Conservation (phyloP, 2,329 filamentous ascomycete species). For the Xylaria arbuscula region DNA sequence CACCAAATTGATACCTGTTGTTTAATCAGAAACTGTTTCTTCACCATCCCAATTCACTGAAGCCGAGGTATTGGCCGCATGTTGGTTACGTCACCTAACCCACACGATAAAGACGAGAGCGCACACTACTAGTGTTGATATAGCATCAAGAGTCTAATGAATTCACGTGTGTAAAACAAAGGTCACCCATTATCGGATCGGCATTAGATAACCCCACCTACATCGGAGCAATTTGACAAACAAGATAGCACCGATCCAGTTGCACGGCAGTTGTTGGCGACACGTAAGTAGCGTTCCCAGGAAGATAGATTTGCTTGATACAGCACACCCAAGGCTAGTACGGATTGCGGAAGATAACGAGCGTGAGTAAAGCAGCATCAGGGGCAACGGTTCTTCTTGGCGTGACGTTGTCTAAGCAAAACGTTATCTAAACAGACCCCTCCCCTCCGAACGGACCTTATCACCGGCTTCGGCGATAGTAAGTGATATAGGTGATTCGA, state of each 20-base stretch:
- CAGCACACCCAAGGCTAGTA: background rate
- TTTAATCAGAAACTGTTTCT: background rate
- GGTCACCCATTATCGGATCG: slow-evolving; percentile 28
- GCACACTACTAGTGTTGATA: background rate
- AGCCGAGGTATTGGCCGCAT: background rate
- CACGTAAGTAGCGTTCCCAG: slow-evolving; percentile 22
- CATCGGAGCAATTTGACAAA: slow-evolving; percentile 13
- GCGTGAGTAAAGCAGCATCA: slow-evolving; percentile 33
- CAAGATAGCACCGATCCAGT: slow-evolving; percentile 14
- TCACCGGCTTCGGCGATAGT: slow-evolving; percentile 38
- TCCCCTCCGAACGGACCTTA: slow-evolving; percentile 27
- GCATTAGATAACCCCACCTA: slow-evolving; percentile 24
- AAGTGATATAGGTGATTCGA: slow-evolving; percentile 7
- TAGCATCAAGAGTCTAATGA: slow-evolving; percentile 20
- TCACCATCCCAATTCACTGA: background rate
- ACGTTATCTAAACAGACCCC: slow-evolving; percentile 15
- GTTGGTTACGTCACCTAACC: slow-evolving; percentile 27
- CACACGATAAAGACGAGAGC: slow-evolving; percentile 10
- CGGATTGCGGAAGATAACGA: slow-evolving; percentile 16
- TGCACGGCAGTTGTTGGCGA: slow-evolving; percentile 17
- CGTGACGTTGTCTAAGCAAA: slow-evolving; percentile 16
- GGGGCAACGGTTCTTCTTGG: background rate
- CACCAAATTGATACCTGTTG: background rate
- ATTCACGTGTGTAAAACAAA: background rate
- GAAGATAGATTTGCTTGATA: background rate